Evolutionary conservation across 2,329 filamentous ascomycete species (phyloP), one percentile per base, ranked within the genome.

Genomic region (Didymella arachidicola): DNA sequence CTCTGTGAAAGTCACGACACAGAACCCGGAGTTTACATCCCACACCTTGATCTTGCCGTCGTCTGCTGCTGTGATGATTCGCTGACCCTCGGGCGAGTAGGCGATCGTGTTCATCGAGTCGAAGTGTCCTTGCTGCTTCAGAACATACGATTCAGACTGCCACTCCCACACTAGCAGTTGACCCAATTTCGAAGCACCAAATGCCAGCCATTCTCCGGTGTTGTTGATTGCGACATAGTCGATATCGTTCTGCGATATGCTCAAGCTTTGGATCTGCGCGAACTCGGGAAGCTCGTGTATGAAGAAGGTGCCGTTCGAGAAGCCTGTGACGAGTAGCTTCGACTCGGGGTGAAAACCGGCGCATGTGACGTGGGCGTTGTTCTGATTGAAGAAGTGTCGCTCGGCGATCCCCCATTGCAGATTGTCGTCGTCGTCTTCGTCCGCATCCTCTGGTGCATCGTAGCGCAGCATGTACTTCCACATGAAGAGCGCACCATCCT

Each of bases 151-250:
- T 78, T 99, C 96, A 0, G 95, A 99, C 75, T 98, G 94, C 93
- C 96, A 99, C 77, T 99, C 95, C 95, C 95, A 99, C 4, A 99
- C 95, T 4, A 99, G 81, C n/a, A 99, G 83, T 74, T 99, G 95
- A 0, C 96, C 96, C 5, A 97, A 84, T 70, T 96, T 96, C 2
- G 95, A 96, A 0, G 96, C 95, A 14, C 94, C 95, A 76, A 99
- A 97, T 0, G 96, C 96, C 22, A 99, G 81, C 95, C 95, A 99
- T 79, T 98, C 94, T 51, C 95, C 95, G 30, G 89, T 91, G 75
- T 91, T 90, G 80, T 98, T 99, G 72, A 97, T 92, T 0, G 93
- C 92, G 55, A 98, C 92, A 70, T 91, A 93, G 73, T 98, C 94
- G 62, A 99, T 97, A 66, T 96, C 91, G 70, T 95, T 97, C 77